Conservation (phyloP, 2,329 filamentous ascomycete species). For the Ophiobolus disseminans region DNA sequence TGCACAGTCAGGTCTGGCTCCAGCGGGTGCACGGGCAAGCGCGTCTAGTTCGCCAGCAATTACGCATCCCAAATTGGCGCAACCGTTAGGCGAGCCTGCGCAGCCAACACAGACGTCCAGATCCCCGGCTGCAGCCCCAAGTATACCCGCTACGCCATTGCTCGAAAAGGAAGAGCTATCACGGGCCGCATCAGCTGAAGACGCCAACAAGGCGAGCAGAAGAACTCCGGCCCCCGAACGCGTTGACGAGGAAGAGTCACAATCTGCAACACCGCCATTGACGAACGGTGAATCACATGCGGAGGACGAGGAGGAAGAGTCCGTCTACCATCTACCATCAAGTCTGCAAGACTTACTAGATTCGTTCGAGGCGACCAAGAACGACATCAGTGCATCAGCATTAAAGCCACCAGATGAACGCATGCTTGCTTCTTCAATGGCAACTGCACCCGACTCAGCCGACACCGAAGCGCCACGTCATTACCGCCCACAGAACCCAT, state of each 20-base stretch:
- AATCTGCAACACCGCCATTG: slow-evolving; percentile 47
- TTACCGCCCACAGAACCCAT: slow-evolving; percentile 83
- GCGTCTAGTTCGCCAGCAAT: slow-evolving; percentile 63
- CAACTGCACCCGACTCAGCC: slow-evolving; percentile 73
- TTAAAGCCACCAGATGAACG: slow-evolving; percentile 71
- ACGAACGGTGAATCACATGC: slow-evolving; percentile 63
- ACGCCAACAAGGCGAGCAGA: slow-evolving; percentile 32
- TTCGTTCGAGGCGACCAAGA: slow-evolving; percentile 84
- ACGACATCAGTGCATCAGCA: slow-evolving; percentile 65
- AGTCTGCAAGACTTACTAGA: slow-evolving; percentile 89
- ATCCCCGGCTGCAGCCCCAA: slow-evolving; percentile 58
- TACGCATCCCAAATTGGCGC: slow-evolving; percentile 50
- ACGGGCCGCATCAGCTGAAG: slow-evolving; percentile 40
- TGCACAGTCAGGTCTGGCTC: slow-evolving; percentile 54
- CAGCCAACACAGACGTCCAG: slow-evolving; percentile 53
- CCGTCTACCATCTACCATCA: slow-evolving; percentile 89
- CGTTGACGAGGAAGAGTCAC: slow-evolving; percentile 43
- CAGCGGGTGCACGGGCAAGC: slow-evolving; percentile 60
- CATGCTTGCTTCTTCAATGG: slow-evolving; percentile 77
- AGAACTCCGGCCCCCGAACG: slow-evolving; percentile 40
- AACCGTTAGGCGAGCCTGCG: slow-evolving; percentile 47
- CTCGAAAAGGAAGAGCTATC: slow-evolving; percentile 52
- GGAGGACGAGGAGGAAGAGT: slow-evolving; percentile 71
- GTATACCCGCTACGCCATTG: slow-evolving; percentile 55
- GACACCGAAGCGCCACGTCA: slow-evolving; percentile 84